A percentile compares a stretch with the other conserved stretches of the same genome.
These are phyloP conservation scores for Cytidiella melzeri DNA, from an alignment of 768 basidiomycete genomes.

Conservation along the genomic window DNA sequence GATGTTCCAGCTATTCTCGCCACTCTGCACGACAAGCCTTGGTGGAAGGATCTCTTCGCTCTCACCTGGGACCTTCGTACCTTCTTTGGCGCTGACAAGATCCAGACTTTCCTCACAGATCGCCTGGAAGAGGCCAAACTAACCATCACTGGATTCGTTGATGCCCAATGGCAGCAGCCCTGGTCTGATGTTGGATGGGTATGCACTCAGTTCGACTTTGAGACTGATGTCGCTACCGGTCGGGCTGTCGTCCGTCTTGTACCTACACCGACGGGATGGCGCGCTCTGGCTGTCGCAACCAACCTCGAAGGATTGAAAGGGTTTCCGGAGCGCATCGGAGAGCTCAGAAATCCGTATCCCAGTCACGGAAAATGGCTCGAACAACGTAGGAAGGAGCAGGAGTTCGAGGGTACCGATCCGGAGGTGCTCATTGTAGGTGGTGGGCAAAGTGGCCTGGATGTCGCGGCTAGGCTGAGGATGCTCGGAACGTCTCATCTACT, in stretches of 20 bases:
- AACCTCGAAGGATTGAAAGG: slow-evolving; percentile 44
- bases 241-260: slow-evolving; percentile 41
- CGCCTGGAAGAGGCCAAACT: slow-evolving; percentile 14
- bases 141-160: slow-evolving; percentile 11
- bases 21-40: slow-evolving; percentile 27
- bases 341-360: slow-evolving; percentile 25
- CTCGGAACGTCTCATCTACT: slow-evolving; percentile 47
- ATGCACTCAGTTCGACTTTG: slow-evolving; percentile 34
- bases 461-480: slow-evolving; percentile 51
- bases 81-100: slow-evolving; percentile 17
- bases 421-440: slow-evolving; percentile 45
- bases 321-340: slow-evolving; percentile 35
- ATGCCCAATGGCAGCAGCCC: slow-evolving; percentile 14
- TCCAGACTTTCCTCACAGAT: slow-evolving; percentile 19
- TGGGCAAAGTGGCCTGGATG: slow-evolving; percentile 48
- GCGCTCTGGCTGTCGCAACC: slow-evolving; percentile 43
- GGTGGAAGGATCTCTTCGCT: slow-evolving; percentile 29
- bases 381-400: slow-evolving; percentile 28
- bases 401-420: slow-evolving; percentile 41
- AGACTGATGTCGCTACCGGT: slow-evolving; percentile 32
- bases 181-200: slow-evolving; percentile 24
- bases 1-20: slow-evolving; percentile 31
- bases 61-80: slow-evolving; percentile 35
- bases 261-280: slow-evolving; percentile 37
- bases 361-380: slow-evolving; percentile 38